A percentile compares a stretch with the other conserved stretches of the same genome.
These are phyloP conservation scores for Geotrichum histeridarum DNA, from an alignment of 1,139 yeast species.

Conservation along the genomic window DNA sequence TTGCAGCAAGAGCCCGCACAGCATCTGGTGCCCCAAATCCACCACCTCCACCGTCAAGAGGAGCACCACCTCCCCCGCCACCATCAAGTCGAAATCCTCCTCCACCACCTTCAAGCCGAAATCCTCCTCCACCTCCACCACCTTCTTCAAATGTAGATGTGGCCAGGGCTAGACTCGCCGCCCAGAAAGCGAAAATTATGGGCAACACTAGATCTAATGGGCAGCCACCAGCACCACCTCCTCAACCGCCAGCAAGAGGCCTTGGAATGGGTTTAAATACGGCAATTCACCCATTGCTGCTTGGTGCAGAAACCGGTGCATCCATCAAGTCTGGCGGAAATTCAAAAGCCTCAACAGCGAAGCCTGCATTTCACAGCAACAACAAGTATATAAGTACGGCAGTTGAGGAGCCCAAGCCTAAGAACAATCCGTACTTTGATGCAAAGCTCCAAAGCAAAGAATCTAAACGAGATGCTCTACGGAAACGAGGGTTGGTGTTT, in stretches of 20 bases:
- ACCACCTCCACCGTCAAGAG: neutral
- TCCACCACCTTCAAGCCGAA: conserved; percentile 1
- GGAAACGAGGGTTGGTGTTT: conserved; percentile 43
- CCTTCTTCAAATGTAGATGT: neutral
- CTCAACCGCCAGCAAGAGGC: conserved; percentile 2
- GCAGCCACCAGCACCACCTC: neutral
- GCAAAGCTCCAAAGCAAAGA: conserved; percentile 30
- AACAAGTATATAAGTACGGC: conserved; percentile 17
- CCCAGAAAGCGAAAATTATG: conserved; percentile 6
- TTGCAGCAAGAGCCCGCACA: conserved; percentile 13
- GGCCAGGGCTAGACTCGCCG: conserved; percentile 5
- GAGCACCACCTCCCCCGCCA: conserved; percentile 9
- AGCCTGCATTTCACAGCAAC: conserved; percentile 1
- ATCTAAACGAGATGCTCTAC: conserved; percentile 33
- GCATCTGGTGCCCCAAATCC: neutral
- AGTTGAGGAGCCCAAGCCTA: conserved; percentile 2
- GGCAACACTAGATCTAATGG: neutral
- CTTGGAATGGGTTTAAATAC: conserved; percentile 46
- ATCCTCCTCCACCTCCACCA: neutral
- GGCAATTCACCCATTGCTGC: conserved; percentile 57
- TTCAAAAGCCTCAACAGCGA: neutral
- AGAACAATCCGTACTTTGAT: conserved; percentile 50
- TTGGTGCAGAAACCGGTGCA: conserved; percentile 22
- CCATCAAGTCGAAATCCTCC: conserved; percentile 5
- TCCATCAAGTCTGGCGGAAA: neutral